Evolutionary conservation across 208 protist genomes (phyloP).

Genomic region (Trypanosoma grayi): DNA sequence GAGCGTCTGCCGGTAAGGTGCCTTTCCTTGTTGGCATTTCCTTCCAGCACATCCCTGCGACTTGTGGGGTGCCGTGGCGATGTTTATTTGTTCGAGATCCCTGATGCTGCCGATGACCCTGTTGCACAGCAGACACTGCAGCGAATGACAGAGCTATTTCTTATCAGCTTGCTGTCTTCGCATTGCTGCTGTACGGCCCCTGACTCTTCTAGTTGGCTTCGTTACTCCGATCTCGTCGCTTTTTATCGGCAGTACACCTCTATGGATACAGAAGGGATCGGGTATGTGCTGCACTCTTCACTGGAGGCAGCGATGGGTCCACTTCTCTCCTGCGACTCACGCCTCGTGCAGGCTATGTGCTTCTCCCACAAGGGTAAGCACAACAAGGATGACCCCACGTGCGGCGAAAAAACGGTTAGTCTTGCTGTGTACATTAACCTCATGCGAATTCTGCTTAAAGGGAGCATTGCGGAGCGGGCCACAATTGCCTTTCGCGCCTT

Average conservation of each 20-base stretch:
- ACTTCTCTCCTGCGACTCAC: constrained; percentile 13
- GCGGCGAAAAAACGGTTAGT: background rate
- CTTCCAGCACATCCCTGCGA: background rate
- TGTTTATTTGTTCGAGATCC: constrained; percentile 9
- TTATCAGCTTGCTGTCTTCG: background rate
- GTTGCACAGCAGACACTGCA: constrained; percentile 3
- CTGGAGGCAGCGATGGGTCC: constrained; percentile 17
- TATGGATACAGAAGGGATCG: constrained; percentile 8
- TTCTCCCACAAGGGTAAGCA: background rate
- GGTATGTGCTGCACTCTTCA: constrained; percentile 8
- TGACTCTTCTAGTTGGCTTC: background rate
- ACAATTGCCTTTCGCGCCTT: constrained; percentile 17
- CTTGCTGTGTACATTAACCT: constrained; percentile 4
- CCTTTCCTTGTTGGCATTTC: constrained; percentile 6
- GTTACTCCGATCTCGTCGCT: constrained; percentile 9
- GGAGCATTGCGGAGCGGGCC: constrained; percentile 5
- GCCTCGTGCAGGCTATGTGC: constrained; percentile 2
- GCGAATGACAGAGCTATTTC: constrained; percentile 16
- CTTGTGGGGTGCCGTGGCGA: constrained; percentile 11
- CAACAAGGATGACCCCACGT: background rate
- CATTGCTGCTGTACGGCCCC: background rate
- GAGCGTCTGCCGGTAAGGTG: background rate
- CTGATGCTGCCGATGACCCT: background rate
- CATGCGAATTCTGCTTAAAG: constrained; percentile 15
- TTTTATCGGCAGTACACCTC: constrained; percentile 13